Base-by-base conservation (phyloP, 805 yeast species). In the Candida suzukii region DNA sequence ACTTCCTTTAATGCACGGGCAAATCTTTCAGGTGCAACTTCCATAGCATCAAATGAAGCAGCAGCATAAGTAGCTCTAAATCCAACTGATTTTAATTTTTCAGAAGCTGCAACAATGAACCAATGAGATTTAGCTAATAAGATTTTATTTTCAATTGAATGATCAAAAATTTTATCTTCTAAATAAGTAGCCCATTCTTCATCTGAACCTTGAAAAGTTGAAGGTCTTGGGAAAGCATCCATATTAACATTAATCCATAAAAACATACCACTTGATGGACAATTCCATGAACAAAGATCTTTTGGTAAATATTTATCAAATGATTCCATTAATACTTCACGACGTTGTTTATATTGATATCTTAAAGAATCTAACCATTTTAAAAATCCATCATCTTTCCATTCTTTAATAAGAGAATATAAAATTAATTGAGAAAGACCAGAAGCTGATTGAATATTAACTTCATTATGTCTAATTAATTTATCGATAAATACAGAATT, bases 351-450 rank as follows among this genome's bases (percentile, higher is more conserved):
- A 63, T 85, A 85, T 55, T 79, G 76, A 10, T 58, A 64, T 42
- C 87, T 71, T 44, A 85, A 64, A 39, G 74, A 74, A 36, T 69
- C 64, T 55, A 86, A 68, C 95, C 95, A 86, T 56, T 76, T 75
- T 46, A 77, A 56, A 66, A 80, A 86, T 2, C 95, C 95, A 3
- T 58, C 61, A 11, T 41, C 31, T 24, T 48, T 47, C 95, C 95
- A 86, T 49, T 73, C 66, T 38, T 70, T 71, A 51, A 86, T 65
- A 37, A 80, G 64, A 42, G 78, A 77, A 57, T 74, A 71, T 41
- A 78, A 59, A 30, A 83, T 54, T 14, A 80, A 61, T 59, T 81
- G 90, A 9, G 90, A 64, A 46, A 83, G 71, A 21, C 95, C 95
- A 2, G 88, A 71, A 16, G 95, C 80, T 36, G 76, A 66, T 63